Conservation (phyloP, 2,329 filamentous ascomycete species). For the Hortaea werneckii region DNA sequence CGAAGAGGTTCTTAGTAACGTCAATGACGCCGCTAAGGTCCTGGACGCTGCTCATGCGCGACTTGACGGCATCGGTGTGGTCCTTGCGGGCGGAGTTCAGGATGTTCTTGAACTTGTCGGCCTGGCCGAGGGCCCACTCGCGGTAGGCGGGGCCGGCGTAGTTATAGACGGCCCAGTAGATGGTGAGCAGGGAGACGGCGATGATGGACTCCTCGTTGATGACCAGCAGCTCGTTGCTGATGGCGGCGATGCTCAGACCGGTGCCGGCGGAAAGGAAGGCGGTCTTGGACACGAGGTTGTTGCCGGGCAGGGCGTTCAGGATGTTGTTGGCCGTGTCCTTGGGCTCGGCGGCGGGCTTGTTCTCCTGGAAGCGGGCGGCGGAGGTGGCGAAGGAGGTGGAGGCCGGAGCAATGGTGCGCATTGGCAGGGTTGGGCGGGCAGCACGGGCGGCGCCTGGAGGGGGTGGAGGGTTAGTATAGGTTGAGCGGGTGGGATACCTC, state of each 20-base stretch:
- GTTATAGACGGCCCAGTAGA: conserved; percentile 87
- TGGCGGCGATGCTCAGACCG: conserved; percentile 82
- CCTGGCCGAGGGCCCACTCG: conserved; percentile 83
- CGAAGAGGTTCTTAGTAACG: conserved; percentile 92
- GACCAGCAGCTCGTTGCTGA: conserved; percentile 99
- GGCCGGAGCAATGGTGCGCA: conserved; percentile 65
- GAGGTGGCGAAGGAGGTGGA: conserved; percentile 58
- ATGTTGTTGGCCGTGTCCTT: conserved; percentile 96
- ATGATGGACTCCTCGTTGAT: conserved; percentile 98
- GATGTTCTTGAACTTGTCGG: conserved; percentile 87
- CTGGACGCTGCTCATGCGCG: conserved; percentile 85
- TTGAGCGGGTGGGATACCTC: background rate
- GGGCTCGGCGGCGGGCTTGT: conserved; percentile 74
- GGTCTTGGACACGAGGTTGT: conserved; percentile 86
- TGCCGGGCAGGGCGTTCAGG: conserved; percentile 85
- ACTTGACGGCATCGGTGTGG: conserved; percentile 92
- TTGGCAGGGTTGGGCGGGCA: conserved; percentile 52
- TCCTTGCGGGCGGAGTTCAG: conserved; percentile 88
- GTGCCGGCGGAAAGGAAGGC: conserved; percentile 91
- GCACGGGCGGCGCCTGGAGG: conserved; percentile 63
- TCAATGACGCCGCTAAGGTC: conserved; percentile 92
- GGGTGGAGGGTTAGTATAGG: conserved; percentile 10
- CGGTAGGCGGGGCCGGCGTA: conserved; percentile 87
- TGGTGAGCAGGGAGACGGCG: conserved; percentile 80
- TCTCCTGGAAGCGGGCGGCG: conserved; percentile 47